Percentiles rank a stretch among this genome's conserved stretches.
Conservation (phyloP, 2,329 filamentous ascomycete genomes). For the Penicillium polonicum region DNA sequence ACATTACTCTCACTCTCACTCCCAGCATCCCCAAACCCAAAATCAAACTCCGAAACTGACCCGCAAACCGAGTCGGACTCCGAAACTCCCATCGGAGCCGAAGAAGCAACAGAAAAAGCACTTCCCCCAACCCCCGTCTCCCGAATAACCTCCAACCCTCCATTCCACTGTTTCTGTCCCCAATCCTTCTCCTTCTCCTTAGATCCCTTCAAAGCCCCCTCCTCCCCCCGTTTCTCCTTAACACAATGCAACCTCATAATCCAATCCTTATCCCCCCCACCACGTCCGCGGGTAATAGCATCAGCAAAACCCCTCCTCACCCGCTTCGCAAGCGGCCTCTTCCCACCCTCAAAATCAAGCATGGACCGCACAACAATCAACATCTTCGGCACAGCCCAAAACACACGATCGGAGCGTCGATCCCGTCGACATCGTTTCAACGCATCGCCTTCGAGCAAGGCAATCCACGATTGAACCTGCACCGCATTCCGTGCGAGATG, state of each 20-base stretch:
- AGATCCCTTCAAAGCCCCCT: no score
- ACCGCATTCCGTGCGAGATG: constrained; percentile 53
- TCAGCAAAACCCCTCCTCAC: constrained; percentile 29
- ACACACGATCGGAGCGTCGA: constrained; percentile 35
- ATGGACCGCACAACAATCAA: constrained; percentile 40
- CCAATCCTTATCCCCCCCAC: neutral
- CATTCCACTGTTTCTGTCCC: neutral
- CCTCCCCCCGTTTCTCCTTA: neutral
- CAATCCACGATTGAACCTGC: constrained; percentile 59
- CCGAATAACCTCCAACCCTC: neutral
- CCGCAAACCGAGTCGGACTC: constrained; percentile 9
- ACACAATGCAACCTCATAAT: constrained; percentile 16
- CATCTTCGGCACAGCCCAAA: constrained; percentile 40
- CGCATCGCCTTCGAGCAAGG: constrained; percentile 50
- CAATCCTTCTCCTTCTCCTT: neutral
- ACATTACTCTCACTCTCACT: constrained; percentile 19
- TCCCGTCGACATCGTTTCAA: constrained; percentile 35
- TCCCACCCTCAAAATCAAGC: constrained; percentile 35
- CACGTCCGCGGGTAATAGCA: constrained; percentile 8
- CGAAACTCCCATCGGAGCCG: neutral
- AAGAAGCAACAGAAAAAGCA: neutral
- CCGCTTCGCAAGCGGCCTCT: constrained; percentile 32
- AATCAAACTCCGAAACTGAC: constrained; percentile 23
- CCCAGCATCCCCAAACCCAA: constrained; percentile 18
- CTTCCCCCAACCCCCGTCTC: neutral